Conservation (phyloP, 192 early-diverging fungal genomes). For the Funneliformis geosporum region DNA sequence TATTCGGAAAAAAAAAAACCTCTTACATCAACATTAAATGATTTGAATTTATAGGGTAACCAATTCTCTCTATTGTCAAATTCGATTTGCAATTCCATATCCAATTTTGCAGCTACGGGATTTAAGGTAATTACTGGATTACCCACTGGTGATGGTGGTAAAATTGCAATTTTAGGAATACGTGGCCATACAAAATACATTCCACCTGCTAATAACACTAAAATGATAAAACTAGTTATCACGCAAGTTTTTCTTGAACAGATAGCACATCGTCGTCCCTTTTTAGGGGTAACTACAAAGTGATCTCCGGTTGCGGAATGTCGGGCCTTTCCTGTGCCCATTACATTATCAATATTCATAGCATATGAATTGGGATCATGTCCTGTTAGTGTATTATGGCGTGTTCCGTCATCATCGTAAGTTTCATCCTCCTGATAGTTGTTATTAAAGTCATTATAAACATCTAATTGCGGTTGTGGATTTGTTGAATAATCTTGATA, state of each 20-base stretch:
- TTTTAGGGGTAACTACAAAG: background rate
- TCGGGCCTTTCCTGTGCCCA: background rate
- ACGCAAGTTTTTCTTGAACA: constrained; percentile 31
- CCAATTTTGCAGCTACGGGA: background rate
- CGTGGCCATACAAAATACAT: constrained; percentile 26
- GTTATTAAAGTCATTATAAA: constrained; percentile 16
- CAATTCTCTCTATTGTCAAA: constrained; percentile 21
- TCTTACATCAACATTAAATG: background rate
- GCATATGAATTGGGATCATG: constrained; percentile 2
- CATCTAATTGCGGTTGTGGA: background rate
- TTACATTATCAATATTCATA: background rate
- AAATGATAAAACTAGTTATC: constrained; percentile 9
- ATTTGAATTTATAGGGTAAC: constrained; percentile 7
- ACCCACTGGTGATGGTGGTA: no score
- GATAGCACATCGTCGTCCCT: constrained; percentile 3
- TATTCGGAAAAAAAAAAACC: background rate
- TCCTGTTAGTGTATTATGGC: background rate
- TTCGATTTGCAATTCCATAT: background rate
- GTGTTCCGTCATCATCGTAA: background rate
- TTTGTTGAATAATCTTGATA: background rate
- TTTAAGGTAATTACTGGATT: background rate
- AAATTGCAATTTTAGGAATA: background rate
- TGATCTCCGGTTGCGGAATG: background rate
- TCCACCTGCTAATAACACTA: background rate
- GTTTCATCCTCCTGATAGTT: background rate